Percentiles rank a stretch among this genome's conserved stretches.
These are phyloP conservation scores for Linnemannia elongata DNA, from an alignment of 192 early-diverging fungal genomes.

Conservation along the genomic window DNA sequence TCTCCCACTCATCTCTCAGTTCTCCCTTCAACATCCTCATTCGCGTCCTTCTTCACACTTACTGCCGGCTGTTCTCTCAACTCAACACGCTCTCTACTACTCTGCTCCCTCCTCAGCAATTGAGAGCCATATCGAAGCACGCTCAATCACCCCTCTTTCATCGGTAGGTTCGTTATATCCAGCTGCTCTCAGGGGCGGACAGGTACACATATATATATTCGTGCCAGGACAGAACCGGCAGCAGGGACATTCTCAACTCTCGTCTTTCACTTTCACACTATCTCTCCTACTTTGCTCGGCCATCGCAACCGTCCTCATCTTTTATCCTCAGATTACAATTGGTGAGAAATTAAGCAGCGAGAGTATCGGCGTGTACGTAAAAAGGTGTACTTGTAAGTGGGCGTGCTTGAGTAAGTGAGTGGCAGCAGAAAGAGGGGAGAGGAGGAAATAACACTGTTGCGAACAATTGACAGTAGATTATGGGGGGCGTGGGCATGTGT, in stretches of 20 bases:
- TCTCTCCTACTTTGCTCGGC: no score
- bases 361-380: no score
- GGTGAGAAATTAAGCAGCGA: no score
- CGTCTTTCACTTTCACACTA: no score
- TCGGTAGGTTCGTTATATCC: not conserved
- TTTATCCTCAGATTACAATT: no score
- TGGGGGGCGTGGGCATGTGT: not conserved
- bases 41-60: not conserved
- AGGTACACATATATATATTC: not conserved
- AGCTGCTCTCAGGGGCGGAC: not conserved
- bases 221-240: not conserved
- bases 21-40: not conserved
- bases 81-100: not conserved
- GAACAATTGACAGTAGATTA: not conserved
- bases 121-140: not conserved
- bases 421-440: not conserved
- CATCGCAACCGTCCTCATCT: no score
- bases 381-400: no score
- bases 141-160: not conserved
- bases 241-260: no score
- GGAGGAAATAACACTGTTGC: not conserved
- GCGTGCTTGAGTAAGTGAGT: no score
- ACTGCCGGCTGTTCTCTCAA: not conserved
- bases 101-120: not conserved
- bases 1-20: not conserved